A percentile compares a stretch with the other conserved stretches of the same genome.
These are phyloP conservation scores for Omphalotus guepiniiformis DNA, from an alignment of 768 basidiomycete genomes.

Conservation along the genomic window DNA sequence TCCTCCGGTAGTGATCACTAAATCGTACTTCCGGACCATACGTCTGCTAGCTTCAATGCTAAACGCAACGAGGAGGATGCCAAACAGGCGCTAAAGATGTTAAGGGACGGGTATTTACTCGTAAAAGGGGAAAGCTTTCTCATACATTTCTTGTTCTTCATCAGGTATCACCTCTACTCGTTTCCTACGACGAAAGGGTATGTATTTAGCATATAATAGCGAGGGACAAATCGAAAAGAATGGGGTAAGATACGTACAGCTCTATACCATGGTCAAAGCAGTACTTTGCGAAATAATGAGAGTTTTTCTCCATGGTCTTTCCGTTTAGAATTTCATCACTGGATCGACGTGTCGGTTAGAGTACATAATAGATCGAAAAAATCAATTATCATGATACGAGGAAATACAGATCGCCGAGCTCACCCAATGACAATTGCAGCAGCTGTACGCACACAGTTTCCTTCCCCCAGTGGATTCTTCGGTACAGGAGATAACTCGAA, in stretches of 20 bases:
- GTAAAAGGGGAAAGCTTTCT: slow-evolving; percentile 4
- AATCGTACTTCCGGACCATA: slow-evolving; percentile 79
- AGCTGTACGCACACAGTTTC: slow-evolving; percentile 66
- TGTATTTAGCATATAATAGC: too few relatives aligned
- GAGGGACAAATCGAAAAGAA: slow-evolving; percentile 12
- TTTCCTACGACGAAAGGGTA: too few relatives aligned
- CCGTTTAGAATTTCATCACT: slow-evolving; percentile 94
- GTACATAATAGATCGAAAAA: too few relatives aligned
- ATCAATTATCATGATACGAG: not conserved
- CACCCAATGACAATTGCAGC: slow-evolving; percentile 77
- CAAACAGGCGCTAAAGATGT: not conserved
- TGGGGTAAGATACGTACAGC: slow-evolving; percentile 29
- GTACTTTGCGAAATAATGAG: slow-evolving; percentile 81
- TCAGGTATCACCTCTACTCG: slow-evolving; percentile 91
- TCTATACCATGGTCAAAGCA: slow-evolving; percentile 87
- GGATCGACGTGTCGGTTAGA: too few relatives aligned
- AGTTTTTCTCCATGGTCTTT: slow-evolving; percentile 81
- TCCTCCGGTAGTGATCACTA: slow-evolving; percentile 88
- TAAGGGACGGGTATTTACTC: not conserved
- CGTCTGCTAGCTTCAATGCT: slow-evolving; percentile 83
- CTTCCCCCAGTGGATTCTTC: slow-evolving; percentile 64
- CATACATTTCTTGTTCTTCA: slow-evolving; percentile 85
- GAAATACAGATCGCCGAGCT: slow-evolving; percentile 13
- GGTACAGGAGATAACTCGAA: slow-evolving; percentile 58
- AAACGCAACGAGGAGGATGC: slow-evolving; percentile 4